These are phyloP conservation scores for Mediolabrus comicus DNA, from an alignment of 108 stramenopile genomes.

Conservation along the genomic window DNA sequence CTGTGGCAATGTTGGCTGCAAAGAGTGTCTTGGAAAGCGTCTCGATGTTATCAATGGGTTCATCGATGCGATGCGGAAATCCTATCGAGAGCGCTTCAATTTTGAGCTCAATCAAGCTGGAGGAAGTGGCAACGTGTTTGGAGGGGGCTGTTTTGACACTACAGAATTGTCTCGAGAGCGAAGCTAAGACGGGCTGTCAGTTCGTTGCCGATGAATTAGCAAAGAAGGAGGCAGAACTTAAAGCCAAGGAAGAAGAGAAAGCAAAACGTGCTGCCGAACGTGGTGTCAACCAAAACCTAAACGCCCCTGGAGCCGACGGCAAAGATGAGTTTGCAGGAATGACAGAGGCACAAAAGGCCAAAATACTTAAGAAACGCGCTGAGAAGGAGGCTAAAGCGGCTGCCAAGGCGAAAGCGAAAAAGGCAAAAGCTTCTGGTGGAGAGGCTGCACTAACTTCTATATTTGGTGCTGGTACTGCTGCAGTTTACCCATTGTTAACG, in stretches of 20 bases:
- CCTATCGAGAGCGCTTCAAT: background rate
- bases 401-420: conserved; percentile 67
- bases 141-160: conserved; percentile 15
- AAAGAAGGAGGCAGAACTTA: conserved; percentile 43
- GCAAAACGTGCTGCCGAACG: conserved; percentile 44
- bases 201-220: conserved; percentile 28
- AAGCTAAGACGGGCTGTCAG: conserved; percentile 23
- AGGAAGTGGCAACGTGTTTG: conserved; percentile 12
- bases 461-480: conserved; percentile 60
- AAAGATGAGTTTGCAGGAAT: conserved; percentile 63
- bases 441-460: conserved; percentile 44
- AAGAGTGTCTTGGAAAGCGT: conserved; percentile 18
- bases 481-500: conserved; percentile 35
- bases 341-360: conserved; percentile 64
- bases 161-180: conserved; percentile 22
- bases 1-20: conserved; percentile 39
- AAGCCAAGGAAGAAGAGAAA: conserved; percentile 52
- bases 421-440: conserved; percentile 53
- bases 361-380: conserved; percentile 74
- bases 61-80: background rate
- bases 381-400: conserved; percentile 87
- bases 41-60: background rate
- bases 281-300: background rate
- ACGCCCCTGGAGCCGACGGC: background rate
- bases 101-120: background rate